Evolutionary conservation across 164 flowering plant species (phyloP).

Genomic region (Paratinospora sagittata): DNA sequence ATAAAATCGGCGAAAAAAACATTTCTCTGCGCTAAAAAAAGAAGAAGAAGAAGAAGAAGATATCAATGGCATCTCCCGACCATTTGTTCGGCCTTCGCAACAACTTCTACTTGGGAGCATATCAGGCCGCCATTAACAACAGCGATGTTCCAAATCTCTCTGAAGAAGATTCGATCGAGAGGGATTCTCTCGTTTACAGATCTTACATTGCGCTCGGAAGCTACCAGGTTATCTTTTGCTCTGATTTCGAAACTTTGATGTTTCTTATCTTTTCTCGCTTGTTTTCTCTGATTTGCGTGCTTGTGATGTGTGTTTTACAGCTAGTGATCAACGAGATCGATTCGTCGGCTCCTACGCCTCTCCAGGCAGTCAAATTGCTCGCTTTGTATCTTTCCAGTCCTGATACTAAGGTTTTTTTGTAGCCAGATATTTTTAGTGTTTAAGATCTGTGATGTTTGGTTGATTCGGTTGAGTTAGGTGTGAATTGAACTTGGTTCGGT

Average conservation of each 20-base stretch:
- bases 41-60: not conserved
- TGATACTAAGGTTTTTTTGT: conserved; percentile 55
- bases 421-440: not conserved
- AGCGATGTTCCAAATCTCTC: conserved; percentile 83
- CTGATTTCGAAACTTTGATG: not conserved
- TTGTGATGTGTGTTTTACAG: conserved; percentile 25
- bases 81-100: conserved; percentile 68
- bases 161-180: conserved; percentile 66
- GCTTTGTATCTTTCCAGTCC: conserved; percentile 74
- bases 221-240: conserved; percentile 38
- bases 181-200: conserved; percentile 76
- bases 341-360: conserved; percentile 73
- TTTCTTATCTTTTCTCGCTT: not conserved
- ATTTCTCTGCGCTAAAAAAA: not conserved
- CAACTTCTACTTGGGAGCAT: conserved; percentile 91
- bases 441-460: conserved; percentile 6
- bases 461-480: not conserved
- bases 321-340: conserved; percentile 85
- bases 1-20: not conserved
- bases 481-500: not conserved
- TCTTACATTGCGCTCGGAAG: conserved; percentile 93
- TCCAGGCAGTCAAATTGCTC: conserved; percentile 91
- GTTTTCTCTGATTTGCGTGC: not conserved
- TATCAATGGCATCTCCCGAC: conserved; percentile 50
- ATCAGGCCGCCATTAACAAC: conserved; percentile 89